Percentiles rank a stretch among this genome's conserved stretches.
phyloP scores from a whole-genome alignment of 2,329 filamentous ascomycete species.

The Diaporthe longicolla region DNA sequence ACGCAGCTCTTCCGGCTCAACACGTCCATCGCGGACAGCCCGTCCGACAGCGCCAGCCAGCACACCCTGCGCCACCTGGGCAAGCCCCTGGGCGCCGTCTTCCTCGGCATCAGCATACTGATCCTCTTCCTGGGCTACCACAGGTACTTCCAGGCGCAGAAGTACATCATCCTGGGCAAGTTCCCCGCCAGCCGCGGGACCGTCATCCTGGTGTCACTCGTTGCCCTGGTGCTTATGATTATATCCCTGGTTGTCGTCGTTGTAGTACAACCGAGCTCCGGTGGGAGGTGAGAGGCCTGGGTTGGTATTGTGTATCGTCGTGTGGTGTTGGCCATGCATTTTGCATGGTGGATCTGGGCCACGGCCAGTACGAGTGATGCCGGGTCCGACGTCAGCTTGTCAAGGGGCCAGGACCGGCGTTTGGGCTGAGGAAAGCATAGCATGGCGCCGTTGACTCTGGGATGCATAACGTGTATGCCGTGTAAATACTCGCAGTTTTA shows the following conservation, averaged over 20 bases:
- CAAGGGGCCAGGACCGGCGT: slow-evolving; percentile 3
- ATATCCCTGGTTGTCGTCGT: slow-evolving; percentile 59
- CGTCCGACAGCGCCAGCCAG: slow-evolving; percentile 52
- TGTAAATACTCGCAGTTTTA: slow-evolving; percentile 28
- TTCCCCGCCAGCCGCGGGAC: slow-evolving; percentile 68
- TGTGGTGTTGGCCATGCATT: background rate
- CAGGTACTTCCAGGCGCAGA: slow-evolving; percentile 82
- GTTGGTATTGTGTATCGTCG: background rate
- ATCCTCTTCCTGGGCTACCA: slow-evolving; percentile 83
- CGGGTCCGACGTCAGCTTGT: background rate
- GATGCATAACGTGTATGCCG: background rate
- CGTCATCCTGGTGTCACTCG: slow-evolving; percentile 76
- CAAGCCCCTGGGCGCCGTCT: slow-evolving; percentile 82
- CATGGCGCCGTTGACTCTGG: slow-evolving; percentile 5
- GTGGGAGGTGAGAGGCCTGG: background rate
- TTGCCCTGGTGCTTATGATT: slow-evolving; percentile 75
- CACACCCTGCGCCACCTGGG: slow-evolving; percentile 73
- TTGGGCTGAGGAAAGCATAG: slow-evolving; percentile 8
- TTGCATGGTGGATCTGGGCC: background rate
- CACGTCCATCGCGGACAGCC: slow-evolving; percentile 65
- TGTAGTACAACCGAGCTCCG: slow-evolving; percentile 22
- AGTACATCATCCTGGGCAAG: slow-evolving; percentile 84
- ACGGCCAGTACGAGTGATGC: background rate
- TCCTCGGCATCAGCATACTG: slow-evolving; percentile 81
- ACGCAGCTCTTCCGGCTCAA: slow-evolving; percentile 90